Conservation (phyloP, 345 rosid species). For the Luvunga scandens region DNA sequence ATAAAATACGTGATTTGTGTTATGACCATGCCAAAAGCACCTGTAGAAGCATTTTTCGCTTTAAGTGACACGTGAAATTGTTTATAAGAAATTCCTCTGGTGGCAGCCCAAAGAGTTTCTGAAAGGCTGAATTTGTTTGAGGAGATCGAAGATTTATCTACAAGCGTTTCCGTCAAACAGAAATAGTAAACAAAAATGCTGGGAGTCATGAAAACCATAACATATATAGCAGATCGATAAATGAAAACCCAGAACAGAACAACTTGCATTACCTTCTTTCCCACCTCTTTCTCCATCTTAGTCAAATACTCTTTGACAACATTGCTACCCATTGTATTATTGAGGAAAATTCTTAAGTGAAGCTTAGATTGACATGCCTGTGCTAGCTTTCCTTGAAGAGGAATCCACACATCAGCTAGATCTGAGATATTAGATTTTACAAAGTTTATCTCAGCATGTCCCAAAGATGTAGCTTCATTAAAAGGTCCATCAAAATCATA, state of each 20-base stretch:
- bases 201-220: background rate
- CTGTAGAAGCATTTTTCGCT: slow-evolving; percentile 92
- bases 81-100: slow-evolving; percentile 96
- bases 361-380: slow-evolving; percentile 95
- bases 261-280: slow-evolving; percentile 68
- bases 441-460: slow-evolving; percentile 84
- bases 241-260: slow-evolving; percentile 11
- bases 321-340: slow-evolving; percentile 81
- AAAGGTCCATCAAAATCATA: slow-evolving; percentile 95
- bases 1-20: background rate
- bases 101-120: slow-evolving; percentile 94
- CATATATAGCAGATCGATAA: background rate
- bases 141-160: slow-evolving; percentile 95
- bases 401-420: slow-evolving; percentile 89
- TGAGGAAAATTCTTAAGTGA: slow-evolving; percentile 84
- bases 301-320: slow-evolving; percentile 76
- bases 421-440: slow-evolving; percentile 78
- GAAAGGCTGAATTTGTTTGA: slow-evolving; percentile 94
- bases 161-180: slow-evolving; percentile 18
- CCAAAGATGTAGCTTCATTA: slow-evolving; percentile 80
- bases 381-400: slow-evolving; percentile 83
- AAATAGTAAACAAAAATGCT: background rate
- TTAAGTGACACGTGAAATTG: slow-evolving; percentile 96
- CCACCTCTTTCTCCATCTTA: slow-evolving; percentile 99
- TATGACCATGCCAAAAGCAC: slow-evolving; percentile 32